Conservation (phyloP, 768 basidiomycete species). For the Coprinopsis sp. region DNA sequence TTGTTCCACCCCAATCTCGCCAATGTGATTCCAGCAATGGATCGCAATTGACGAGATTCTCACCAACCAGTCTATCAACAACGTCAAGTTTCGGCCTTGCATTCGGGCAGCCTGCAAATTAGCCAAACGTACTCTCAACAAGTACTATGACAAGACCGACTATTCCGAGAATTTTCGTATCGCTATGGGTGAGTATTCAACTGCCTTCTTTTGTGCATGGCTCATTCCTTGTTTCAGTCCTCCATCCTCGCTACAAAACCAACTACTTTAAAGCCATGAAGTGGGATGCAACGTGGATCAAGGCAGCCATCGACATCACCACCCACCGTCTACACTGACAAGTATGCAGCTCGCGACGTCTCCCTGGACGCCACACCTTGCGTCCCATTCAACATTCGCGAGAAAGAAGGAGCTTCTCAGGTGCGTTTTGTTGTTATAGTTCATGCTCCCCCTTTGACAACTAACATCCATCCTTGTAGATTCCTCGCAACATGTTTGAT, state of each 20-base stretch:
- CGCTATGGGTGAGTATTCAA: slow-evolving; percentile 27
- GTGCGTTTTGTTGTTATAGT: not conserved
- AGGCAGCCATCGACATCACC: slow-evolving; percentile 16
- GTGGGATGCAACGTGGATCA: slow-evolving; percentile 24
- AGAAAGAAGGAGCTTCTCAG: not conserved
- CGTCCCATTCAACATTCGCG: not conserved
- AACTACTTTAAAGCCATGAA: slow-evolving; percentile 21
- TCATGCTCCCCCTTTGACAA: not conserved
- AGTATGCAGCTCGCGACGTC: not conserved
- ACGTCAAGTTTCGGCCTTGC: not conserved
- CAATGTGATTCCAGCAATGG: slow-evolving; percentile 14
- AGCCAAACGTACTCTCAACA: slow-evolving; percentile 7
- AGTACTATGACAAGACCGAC: slow-evolving; percentile 8
- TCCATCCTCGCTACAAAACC: slow-evolving; percentile 26
- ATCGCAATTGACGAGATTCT: slow-evolving; percentile 13
- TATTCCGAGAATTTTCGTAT: slow-evolving; percentile 26
- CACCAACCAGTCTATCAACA: not conserved
- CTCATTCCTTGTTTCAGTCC: slow-evolving; percentile 15
- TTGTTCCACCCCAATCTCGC: slow-evolving; percentile 6
- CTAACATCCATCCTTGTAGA: not conserved
- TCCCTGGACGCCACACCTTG: not conserved
- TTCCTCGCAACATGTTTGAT: slow-evolving; percentile 19
- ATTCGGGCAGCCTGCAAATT: slow-evolving; percentile 12
- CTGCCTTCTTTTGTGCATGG: not conserved
- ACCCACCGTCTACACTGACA: not conserved